Evolutionary conservation across 805 yeast genomes (phyloP).

Genomic region (Blastobotrys parvus): DNA sequence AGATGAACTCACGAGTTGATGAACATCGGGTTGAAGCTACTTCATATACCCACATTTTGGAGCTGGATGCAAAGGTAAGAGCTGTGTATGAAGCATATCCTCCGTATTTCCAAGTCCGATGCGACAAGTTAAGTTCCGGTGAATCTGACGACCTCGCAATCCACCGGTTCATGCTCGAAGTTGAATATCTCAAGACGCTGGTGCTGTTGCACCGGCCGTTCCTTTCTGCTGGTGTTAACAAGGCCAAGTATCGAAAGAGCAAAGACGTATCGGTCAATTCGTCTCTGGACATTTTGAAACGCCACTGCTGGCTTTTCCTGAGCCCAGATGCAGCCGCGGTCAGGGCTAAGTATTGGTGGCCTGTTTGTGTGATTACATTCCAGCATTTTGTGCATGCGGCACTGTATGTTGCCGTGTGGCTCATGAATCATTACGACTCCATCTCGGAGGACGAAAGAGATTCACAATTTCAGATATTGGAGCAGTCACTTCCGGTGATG

Average conservation of each 20-base stretch:
- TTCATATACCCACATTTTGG: constrained; percentile 15
- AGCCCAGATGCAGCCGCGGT: constrained; percentile 7
- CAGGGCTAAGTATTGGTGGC: constrained; percentile 11
- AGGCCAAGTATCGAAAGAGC: constrained; percentile 7
- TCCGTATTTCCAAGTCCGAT: constrained; percentile 15
- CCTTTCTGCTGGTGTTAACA: constrained; percentile 9
- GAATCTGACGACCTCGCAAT: constrained; percentile 20
- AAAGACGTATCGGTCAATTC: constrained; percentile 13
- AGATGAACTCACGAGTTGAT: constrained; percentile 8
- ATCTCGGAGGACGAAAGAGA: constrained; percentile 8
- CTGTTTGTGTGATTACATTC: constrained; percentile 7
- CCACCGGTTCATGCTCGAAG: constrained; percentile 24
- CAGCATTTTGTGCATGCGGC: constrained; percentile 16
- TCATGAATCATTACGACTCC: constrained; percentile 12
- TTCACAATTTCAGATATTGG: constrained; percentile 7
- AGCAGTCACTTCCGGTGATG: constrained; percentile 6
- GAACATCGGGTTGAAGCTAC: constrained; percentile 6
- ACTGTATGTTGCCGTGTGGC: constrained; percentile 9
- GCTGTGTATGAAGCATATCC: constrained; percentile 21
- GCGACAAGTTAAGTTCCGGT: constrained; percentile 13
- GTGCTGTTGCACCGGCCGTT: constrained; percentile 24
- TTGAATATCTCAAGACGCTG: constrained; percentile 22
- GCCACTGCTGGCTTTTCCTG: constrained; percentile 15
- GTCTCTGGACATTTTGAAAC: constrained; percentile 12
- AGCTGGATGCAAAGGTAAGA: constrained; percentile 21